Conservation (phyloP, 2,329 filamentous ascomycete genomes). For the Chaetomium sp. region DNA sequence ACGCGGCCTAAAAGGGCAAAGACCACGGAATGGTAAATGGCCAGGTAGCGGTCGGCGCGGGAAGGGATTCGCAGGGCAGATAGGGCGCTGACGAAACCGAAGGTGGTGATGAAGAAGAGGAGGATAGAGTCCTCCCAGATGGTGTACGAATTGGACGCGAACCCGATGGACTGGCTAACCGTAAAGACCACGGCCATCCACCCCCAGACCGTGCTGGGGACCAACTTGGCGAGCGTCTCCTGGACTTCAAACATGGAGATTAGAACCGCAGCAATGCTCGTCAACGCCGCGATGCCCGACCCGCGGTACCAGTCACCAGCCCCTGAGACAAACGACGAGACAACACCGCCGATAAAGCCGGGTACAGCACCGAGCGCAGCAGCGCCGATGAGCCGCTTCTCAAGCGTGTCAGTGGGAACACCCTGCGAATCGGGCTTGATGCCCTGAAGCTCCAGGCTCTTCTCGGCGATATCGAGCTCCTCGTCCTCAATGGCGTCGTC, state of each 20-base stretch:
- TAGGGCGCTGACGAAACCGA: slow-evolving; percentile 68
- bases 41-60: slow-evolving; percentile 63
- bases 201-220: slow-evolving; percentile 80
- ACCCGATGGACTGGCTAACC: slow-evolving; percentile 81
- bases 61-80: slow-evolving; percentile 68
- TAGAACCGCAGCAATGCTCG: slow-evolving; percentile 37
- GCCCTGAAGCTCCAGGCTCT: slow-evolving; percentile 47
- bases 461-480: slow-evolving; percentile 54
- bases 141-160: slow-evolving; percentile 95
- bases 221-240: slow-evolving; percentile 43
- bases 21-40: slow-evolving; percentile 74
- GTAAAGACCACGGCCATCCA: slow-evolving; percentile 78
- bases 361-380: slow-evolving; percentile 32
- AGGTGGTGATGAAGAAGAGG: slow-evolving; percentile 83
- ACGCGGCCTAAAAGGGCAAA: slow-evolving; percentile 75
- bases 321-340: slow-evolving; percentile 29
- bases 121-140: slow-evolving; percentile 98
- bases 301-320: slow-evolving; percentile 38
- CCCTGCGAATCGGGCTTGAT: slow-evolving; percentile 25
- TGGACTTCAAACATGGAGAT: slow-evolving; percentile 38
- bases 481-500: slow-evolving; percentile 48
- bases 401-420: slow-evolving; percentile 32
- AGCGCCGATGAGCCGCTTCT: slow-evolving; percentile 34
- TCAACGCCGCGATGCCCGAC: slow-evolving; percentile 37
- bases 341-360: slow-evolving; percentile 29